Conservation (phyloP, 371 early-diverging fungal genomes). For the Capniomyces stellatus region DNA sequence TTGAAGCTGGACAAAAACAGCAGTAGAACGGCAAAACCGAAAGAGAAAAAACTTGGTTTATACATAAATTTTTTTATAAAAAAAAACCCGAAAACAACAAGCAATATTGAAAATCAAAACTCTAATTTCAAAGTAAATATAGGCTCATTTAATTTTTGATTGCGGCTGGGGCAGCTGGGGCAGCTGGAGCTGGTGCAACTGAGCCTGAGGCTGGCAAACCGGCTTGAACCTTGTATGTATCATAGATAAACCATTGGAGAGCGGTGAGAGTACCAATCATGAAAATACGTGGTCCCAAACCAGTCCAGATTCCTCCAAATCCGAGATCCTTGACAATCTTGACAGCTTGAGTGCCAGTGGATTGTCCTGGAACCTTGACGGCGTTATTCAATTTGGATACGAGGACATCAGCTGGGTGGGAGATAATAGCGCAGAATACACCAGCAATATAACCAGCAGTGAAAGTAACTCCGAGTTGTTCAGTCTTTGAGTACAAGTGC, state of each 20-base stretch:
- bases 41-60: no score
- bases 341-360: constrained; percentile 27
- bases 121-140: no score
- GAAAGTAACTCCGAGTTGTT: constrained; percentile 68
- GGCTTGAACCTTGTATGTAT: constrained; percentile 39
- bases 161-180: no score
- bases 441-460: constrained; percentile 83
- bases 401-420: constrained; percentile 90
- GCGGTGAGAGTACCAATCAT: constrained; percentile 68
- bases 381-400: constrained; percentile 77
- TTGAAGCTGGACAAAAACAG: no score
- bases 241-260: constrained; percentile 50
- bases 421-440: constrained; percentile 77
- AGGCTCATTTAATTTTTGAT: no score
- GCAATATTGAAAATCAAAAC: no score
- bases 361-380: constrained; percentile 38
- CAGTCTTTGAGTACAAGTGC: constrained; percentile 44
- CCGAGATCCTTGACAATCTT: constrained; percentile 42
- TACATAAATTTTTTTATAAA: no score
- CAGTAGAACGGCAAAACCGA: no score
- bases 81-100: no score
- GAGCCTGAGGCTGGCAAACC: constrained; percentile 38
- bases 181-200: constrained; percentile 19
- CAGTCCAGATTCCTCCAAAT: constrained; percentile 37
- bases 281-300: constrained; percentile 50